These are phyloP conservation scores for Passiflora organensis DNA, from an alignment of 345 rosid genomes.

Conservation along the genomic window DNA sequence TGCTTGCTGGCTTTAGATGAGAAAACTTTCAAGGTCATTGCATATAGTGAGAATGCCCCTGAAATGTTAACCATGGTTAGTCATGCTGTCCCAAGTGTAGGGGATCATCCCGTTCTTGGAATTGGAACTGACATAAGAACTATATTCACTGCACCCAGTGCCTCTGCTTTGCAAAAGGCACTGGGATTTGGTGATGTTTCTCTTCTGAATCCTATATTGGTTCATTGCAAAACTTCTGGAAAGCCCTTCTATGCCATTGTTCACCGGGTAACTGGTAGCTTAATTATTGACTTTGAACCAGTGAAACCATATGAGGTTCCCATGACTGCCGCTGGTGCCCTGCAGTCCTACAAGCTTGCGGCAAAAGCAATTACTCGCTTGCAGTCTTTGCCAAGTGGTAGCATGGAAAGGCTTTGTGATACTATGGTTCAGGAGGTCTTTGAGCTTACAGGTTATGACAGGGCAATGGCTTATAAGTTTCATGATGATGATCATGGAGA, in stretches of 20 bases:
- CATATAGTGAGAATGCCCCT: slow-evolving; percentile 89
- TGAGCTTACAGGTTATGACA: slow-evolving; percentile 93
- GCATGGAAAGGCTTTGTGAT: slow-evolving; percentile 83
- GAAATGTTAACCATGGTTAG: slow-evolving; percentile 85
- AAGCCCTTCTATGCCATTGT: slow-evolving; percentile 91
- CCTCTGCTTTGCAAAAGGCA: slow-evolving; percentile 81
- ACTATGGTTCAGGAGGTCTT: slow-evolving; percentile 93
- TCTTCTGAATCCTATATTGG: slow-evolving; percentile 84
- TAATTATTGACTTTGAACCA: slow-evolving; percentile 86
- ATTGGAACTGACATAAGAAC: slow-evolving; percentile 70
- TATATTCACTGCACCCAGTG: slow-evolving; percentile 80
- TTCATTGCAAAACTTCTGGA: slow-evolving; percentile 91
- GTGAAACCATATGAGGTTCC: slow-evolving; percentile 96
- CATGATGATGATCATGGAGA: slow-evolving; percentile 99
- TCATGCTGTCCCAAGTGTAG: slow-evolving; percentile 92
- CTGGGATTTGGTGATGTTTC: slow-evolving; percentile 85
- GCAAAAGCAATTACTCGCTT: slow-evolving; percentile 86
- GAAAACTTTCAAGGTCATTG: slow-evolving; percentile 76
- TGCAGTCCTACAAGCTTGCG: slow-evolving; percentile 95
- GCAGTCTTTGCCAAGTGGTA: slow-evolving; percentile 87
- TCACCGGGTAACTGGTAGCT: slow-evolving; percentile 85
- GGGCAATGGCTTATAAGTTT: slow-evolving; percentile 92
- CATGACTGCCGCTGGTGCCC: slow-evolving; percentile 95
- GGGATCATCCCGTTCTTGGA: slow-evolving; percentile 71
- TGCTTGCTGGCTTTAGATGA: slow-evolving; percentile 92